Evolutionary conservation across 345 rosid genomes (phyloP).

Genomic region (Populus deltoides): DNA sequence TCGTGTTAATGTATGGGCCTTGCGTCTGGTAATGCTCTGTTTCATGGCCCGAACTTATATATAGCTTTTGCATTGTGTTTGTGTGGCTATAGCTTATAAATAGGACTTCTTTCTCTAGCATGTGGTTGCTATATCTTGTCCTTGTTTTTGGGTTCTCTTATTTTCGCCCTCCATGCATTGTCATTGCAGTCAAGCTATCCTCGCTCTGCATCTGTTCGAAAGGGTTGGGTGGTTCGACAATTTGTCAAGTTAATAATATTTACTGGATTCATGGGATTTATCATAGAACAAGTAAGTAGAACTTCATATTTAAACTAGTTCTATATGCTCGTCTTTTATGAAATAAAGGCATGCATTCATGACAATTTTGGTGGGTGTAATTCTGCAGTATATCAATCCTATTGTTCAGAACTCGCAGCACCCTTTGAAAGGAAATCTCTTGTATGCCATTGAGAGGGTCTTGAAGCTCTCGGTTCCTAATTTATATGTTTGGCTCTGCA

Average conservation of each 20-base stretch:
- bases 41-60: too few relatives aligned
- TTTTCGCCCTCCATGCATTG: neutral
- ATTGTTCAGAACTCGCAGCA: conserved; percentile 91
- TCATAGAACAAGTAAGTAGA: conserved; percentile 77
- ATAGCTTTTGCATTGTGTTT: too few relatives aligned
- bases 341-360: conserved; percentile 7
- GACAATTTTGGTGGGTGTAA: conserved; percentile 20
- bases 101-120: too few relatives aligned
- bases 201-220: conserved; percentile 67
- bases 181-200: conserved; percentile 77
- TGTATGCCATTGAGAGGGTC: conserved; percentile 88
- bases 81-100: too few relatives aligned
- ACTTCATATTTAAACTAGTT: conserved; percentile 7
- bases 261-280: conserved; percentile 93
- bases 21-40: too few relatives aligned
- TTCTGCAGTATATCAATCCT: conserved; percentile 95
- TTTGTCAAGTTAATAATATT: conserved; percentile 77
- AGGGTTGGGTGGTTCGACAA: conserved; percentile 91
- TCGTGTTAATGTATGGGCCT: too few relatives aligned
- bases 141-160: too few relatives aligned
- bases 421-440: conserved; percentile 82
- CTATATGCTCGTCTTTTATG: conserved; percentile 2
- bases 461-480: conserved; percentile 96
- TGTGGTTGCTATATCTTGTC: too few relatives aligned
- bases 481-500: conserved; percentile 97